Evolutionary conservation across 208 protist genomes (phyloP), one percentile per base, ranked within the genome.

Genomic region (Crithidia expoeki): DNA sequence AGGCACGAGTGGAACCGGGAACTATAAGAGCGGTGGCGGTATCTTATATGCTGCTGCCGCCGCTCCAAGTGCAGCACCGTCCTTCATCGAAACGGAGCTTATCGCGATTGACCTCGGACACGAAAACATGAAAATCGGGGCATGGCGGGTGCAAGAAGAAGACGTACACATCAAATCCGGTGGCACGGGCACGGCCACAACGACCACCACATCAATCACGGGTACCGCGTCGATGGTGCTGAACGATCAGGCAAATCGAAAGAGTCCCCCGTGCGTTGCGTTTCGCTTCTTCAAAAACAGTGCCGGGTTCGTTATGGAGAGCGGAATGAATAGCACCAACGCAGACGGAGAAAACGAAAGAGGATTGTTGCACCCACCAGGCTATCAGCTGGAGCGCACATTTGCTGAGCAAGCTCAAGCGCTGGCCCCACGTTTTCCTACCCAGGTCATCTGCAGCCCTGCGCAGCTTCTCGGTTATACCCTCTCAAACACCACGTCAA

Each of bases 201-300:
- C 63, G 14, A 50, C 66, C 7, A 59, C 78, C 25, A 51, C 65
- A 10, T n/a, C 34, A 25, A 71, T 38, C 11, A 51, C 49, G 3
- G 66, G 70, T 0, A 21, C 47, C 19, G 81, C 92, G n/a, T 76
- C 92, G 44, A 83, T 98, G 17, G 86, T 98, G 30, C 72, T 98
- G 16, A 98, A 98, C 69, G 96, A 98, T 58, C 93, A 98, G 72
- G 80, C 90, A 17, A 96, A 96, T 49, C 88, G 97, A 12, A 98
- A 98, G 63, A 97, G 93, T 42, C 69, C 83, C 12, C 79, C 83
- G n/a, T 94, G 85, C 50, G 67, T 98, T 16, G 93, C 90, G 11
- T 97, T 97, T 75, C 83, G 92, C 38, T 88, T 83, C 66, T 68
- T 92, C 34, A 51, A 56, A 65, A 28, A 9, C 44, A 36, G 52